A percentile compares a stretch with the other conserved stretches of the same genome.
Conservation (phyloP, 306 rosid genomes). For the Geum urbanum region DNA sequence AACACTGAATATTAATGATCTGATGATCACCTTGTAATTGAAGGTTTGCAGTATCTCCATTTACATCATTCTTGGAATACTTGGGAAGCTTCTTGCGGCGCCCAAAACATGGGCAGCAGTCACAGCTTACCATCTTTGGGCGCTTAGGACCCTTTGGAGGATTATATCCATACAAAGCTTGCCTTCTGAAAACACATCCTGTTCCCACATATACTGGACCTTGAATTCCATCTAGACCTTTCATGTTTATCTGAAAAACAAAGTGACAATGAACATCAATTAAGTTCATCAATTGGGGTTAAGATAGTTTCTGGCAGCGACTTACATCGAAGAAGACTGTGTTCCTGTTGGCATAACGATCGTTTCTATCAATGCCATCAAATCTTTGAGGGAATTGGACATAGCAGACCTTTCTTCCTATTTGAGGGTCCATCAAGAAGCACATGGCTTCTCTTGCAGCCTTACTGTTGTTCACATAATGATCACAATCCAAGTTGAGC, state of each 20-base stretch:
- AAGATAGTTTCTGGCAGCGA: slow-evolving; percentile 12
- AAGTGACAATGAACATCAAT: slow-evolving; percentile 19
- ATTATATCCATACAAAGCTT: slow-evolving; percentile 82
- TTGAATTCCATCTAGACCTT: slow-evolving; percentile 93
- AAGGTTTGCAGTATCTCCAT: slow-evolving; percentile 56
- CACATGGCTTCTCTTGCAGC: slow-evolving; percentile 89
- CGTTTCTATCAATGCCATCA: slow-evolving; percentile 79
- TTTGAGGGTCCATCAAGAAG: slow-evolving; percentile 88
- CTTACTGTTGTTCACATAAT: slow-evolving; percentile 83
- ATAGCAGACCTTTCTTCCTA: slow-evolving; percentile 73
- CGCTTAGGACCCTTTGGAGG: slow-evolving; percentile 93
- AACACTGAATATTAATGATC: background rate
- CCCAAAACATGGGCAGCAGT: slow-evolving; percentile 91
- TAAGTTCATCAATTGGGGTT: background rate
- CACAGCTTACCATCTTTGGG: slow-evolving; percentile 92
- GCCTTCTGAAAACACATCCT: slow-evolving; percentile 94
- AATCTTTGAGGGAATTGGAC: slow-evolving; percentile 94
- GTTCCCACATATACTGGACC: slow-evolving; percentile 97
- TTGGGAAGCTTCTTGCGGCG: slow-evolving; percentile 69
- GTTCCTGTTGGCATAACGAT: slow-evolving; percentile 93
- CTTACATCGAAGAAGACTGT: slow-evolving; percentile 86
- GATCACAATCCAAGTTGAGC: slow-evolving; percentile 95
- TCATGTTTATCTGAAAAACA: slow-evolving; percentile 80
- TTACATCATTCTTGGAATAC: slow-evolving; percentile 52
- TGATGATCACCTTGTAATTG: slow-evolving; percentile 26